Base-by-base conservation (phyloP, 2,329 filamentous ascomycete species). In the Verticillium nubilum region DNA sequence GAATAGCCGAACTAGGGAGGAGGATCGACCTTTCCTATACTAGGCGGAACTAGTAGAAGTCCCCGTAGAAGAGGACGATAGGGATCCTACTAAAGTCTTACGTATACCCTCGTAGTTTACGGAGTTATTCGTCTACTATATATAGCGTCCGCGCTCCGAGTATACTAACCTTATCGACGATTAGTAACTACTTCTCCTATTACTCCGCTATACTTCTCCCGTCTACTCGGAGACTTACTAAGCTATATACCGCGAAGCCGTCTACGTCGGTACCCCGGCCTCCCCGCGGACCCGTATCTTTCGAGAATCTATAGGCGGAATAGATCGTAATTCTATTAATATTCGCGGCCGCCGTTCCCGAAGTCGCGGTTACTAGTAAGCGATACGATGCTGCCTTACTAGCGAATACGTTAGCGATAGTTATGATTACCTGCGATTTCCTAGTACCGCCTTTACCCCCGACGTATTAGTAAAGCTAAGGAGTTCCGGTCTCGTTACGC, bases 261-360 rank as follows among this genome's bases (percentile, higher is more conserved):
- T 52, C 56, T 5, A 23, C 27, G 25, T 28, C 52, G 17, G 9
- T 23, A 19, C 17, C 37, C 9, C 17, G 37, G 37, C 37, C 37
- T 47, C n/a, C 15, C 19, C 26, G 25, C 50, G 31, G 17, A 28
- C 28, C 19, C 17, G 17, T n/a, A 47, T 61, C 58, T 31, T 59
- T 59, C 6, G 58, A 47, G 58, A 61, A 59, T 1, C 33, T 55
- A 19, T 57, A 63, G 54, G 58, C 60, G 5, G 60, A 61, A 35
- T 61, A 57, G 47, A 61, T 60, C 7, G 62, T 61, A 37, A 61
- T 60, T 15, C 19, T 58, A 52, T 60, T 59, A 26, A 61, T 61
- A 7, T 17, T 23, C 50, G 58, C 60, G n/a, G 58, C 60, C 2
- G 60, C 57, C 0, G 60, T 60, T 33, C 58, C 10, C 17, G 56